These are phyloP conservation scores for Ceratobasidium sp. DNA, from an alignment of 1,284 basidiomycete species.

Conservation along the genomic window DNA sequence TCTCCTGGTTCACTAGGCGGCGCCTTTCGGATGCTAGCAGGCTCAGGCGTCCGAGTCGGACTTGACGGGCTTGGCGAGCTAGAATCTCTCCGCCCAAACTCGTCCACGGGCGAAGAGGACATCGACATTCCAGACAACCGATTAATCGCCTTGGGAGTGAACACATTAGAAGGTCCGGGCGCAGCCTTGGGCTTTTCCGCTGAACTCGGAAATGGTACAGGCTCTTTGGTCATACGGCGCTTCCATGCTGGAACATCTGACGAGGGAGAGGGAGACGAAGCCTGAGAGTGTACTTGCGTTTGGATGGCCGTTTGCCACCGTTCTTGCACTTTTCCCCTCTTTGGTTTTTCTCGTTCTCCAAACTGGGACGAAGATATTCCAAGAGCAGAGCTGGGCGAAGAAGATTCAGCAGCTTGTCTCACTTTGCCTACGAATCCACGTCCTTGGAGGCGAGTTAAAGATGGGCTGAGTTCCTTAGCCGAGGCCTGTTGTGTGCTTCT, in stretches of 20 bases:
- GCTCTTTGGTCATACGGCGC: constrained; percentile 7
- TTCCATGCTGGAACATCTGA: constrained; percentile 36
- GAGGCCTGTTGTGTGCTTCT: constrained; percentile 62
- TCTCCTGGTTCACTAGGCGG: not conserved
- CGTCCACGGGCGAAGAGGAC: constrained; percentile 6
- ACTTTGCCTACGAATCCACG: constrained; percentile 86
- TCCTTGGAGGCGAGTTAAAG: constrained; percentile 82
- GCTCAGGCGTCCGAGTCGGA: constrained; percentile 53
- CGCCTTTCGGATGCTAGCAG: constrained; percentile 51
- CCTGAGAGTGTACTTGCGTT: constrained; percentile 13
- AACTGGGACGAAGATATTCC: constrained; percentile 37
- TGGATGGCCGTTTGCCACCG: constrained; percentile 67
- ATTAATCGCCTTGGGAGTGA: constrained; percentile 8
- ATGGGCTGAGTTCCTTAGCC: constrained; percentile 80
- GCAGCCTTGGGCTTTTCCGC: not conserved
- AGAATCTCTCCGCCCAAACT: constrained; percentile 36
- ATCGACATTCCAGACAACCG: constrained; percentile 20
- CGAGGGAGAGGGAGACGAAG: constrained; percentile 23
- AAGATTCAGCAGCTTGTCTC: constrained; percentile 63
- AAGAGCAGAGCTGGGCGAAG: constrained; percentile 14
- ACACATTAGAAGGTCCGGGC: not conserved
- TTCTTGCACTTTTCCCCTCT: constrained; percentile 70
- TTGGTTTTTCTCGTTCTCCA: constrained; percentile 48
- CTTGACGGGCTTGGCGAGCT: not conserved
- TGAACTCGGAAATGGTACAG: constrained; percentile 18